phyloP scores from a whole-genome alignment of 2,329 filamentous ascomycete species.

The Mycosphaerella arachidis region DNA sequence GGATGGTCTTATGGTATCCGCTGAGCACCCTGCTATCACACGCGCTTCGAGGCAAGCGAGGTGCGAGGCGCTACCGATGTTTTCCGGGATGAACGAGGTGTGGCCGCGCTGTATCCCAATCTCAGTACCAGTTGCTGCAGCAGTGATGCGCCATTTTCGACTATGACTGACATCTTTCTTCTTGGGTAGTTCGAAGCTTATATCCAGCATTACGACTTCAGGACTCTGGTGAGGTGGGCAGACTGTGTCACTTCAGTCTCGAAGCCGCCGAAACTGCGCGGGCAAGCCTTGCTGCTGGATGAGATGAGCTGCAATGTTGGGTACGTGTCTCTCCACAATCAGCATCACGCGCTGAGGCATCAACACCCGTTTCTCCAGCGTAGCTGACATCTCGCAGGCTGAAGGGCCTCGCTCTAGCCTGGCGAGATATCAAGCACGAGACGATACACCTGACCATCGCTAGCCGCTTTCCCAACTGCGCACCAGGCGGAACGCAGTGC shows the following conservation, averaged over 20 bases:
- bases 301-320: not conserved
- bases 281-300: conserved; percentile 9
- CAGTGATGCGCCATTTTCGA: no score
- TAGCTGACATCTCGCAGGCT: not conserved
- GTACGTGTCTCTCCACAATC: no score
- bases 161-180: no score
- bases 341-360: no score
- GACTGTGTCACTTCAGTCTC: not conserved
- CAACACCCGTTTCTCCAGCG: no score
- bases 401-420: not conserved
- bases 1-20: conserved; percentile 4
- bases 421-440: conserved; percentile 3
- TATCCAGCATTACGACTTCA: conserved; percentile 6
- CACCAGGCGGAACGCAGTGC: not conserved
- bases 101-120: no score
- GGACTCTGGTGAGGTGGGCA: conserved; percentile 5
- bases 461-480: not conserved
- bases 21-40: conserved; percentile 10
- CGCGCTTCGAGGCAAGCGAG: conserved; percentile 6
- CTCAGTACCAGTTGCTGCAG: no score
- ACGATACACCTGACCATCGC: conserved; percentile 5
- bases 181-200: conserved; percentile 5
- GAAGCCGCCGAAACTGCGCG: not conserved
- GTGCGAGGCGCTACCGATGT: conserved; percentile 9
- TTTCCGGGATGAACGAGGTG: conserved; percentile 5